phyloP scores from a whole-genome alignment of 768 basidiomycete genomes.

The Tremella mesenterica region DNA sequence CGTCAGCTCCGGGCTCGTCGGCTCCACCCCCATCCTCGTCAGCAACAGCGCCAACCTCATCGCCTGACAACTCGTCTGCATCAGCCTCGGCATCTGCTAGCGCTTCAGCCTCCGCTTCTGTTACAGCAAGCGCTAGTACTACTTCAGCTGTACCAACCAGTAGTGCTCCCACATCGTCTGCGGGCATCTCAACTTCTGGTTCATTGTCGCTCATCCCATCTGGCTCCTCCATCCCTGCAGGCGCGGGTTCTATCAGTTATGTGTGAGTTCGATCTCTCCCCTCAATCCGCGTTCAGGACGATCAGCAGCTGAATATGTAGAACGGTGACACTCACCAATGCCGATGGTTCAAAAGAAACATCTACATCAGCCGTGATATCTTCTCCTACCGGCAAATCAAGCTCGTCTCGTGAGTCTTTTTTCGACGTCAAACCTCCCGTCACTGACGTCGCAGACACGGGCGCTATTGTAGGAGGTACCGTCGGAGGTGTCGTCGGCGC shows the following conservation, averaged over 20 bases:
- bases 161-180: neutral
- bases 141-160: neutral
- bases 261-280: neutral
- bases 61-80: neutral
- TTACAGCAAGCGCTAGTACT: slow-evolving; percentile 3
- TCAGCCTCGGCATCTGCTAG: slow-evolving; percentile 3
- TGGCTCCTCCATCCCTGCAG: neutral
- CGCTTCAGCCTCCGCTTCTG: neutral
- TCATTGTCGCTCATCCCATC: neutral
- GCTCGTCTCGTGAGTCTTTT: too few species aligned
- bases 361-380: neutral
- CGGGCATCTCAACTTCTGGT: neutral
- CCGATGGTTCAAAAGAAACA: neutral
- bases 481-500: slow-evolving; percentile 36
- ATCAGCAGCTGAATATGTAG: neutral
- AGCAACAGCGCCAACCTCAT: neutral
- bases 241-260: neutral
- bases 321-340: neutral
- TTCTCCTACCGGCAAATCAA: too few species aligned
- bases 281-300: neutral
- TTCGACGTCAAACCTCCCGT: too few species aligned
- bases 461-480: slow-evolving; percentile 38
- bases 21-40: neutral
- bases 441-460: slow-evolving; percentile 11
- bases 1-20: neutral